A percentile compares a stretch with the other conserved stretches of the same genome.
These are phyloP conservation scores for Ophiocordyceps australis DNA, from an alignment of 2,329 filamentous ascomycete genomes.

Conservation along the genomic window DNA sequence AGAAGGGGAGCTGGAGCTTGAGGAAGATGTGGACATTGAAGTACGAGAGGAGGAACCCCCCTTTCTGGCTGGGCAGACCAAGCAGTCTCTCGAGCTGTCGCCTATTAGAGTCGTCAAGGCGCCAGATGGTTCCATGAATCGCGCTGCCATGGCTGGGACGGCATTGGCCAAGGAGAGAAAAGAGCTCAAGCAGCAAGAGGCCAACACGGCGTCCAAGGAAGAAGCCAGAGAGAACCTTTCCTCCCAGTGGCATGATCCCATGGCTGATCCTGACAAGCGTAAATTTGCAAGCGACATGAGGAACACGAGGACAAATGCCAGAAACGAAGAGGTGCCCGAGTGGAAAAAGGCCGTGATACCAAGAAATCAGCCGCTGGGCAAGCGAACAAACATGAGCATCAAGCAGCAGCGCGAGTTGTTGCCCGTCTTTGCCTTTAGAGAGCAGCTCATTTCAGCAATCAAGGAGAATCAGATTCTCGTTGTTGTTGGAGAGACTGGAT, in stretches of 20 bases:
- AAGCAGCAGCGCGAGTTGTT: constrained; percentile 85
- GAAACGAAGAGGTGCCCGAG: constrained; percentile 60
- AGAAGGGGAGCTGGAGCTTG: constrained; percentile 75
- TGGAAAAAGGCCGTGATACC: constrained; percentile 77
- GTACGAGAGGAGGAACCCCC: constrained; percentile 92
- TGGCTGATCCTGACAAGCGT: constrained; percentile 69
- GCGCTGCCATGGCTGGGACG: constrained; percentile 87
- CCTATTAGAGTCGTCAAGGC: constrained; percentile 95
- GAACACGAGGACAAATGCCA: constrained; percentile 40
- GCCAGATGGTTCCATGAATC: constrained; percentile 93
- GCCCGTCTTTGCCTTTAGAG: constrained; percentile 78
- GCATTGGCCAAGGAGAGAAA: constrained; percentile 75
- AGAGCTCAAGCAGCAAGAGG: constrained; percentile 77
- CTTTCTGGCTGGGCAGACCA: constrained; percentile 89
- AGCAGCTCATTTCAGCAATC: constrained; percentile 74
- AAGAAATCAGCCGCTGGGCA: constrained; percentile 67
- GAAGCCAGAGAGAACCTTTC: constrained; percentile 68
- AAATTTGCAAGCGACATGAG: constrained; percentile 82
- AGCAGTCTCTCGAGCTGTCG: constrained; percentile 84
- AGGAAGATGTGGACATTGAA: constrained; percentile 95
- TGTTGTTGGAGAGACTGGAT: constrained; percentile 93
- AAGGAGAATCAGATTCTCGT: constrained; percentile 79
- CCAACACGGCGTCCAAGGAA: constrained; percentile 55
- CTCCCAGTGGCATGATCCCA: constrained; percentile 92
- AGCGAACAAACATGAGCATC: constrained; percentile 78